Base-by-base conservation (phyloP, 768 basidiomycete genomes). In the Asterophora parasitica region DNA sequence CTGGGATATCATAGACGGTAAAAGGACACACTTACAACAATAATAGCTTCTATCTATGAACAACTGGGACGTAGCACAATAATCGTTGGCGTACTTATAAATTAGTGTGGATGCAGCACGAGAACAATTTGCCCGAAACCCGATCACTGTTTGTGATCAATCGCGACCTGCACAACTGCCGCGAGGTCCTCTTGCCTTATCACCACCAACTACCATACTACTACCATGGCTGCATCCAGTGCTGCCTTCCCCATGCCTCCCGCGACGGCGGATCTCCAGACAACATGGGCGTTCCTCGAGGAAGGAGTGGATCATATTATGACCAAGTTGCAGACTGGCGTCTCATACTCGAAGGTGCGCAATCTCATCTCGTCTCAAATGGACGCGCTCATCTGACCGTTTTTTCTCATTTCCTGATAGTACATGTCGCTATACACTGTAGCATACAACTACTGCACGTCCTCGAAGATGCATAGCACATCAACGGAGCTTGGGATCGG, bases 391-490 rank as follows among this genome's bases (percentile, higher is more conserved):
- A 37, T 40, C 34, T 20, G 33, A 23, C 37, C 28, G 3, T 43
- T 46, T 46, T 46, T 50, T 51, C 42, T 23, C 19, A 23, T 19
- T 56, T 41, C 48, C 30, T 31, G 50, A 30, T 55, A 90, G 76
- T 91, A 92, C 64, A 92, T 87, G 90, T 92, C 85, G 58, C 57
- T 83, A 36, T 82, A 97, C 69, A 95, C 93, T 17, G 90, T 92
- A 44, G 88, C 91, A 7, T 98, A 99, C 76, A 97, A 98, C 72
- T 98, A 95, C 65, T 99, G 96, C 63, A 97, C 91, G 20, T 88
- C 87, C 23, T 88, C 87, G 3, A 85, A 83, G 65, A 86, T 85
- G 83, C 79, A 78, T 58, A 74, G 71, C 34, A 57, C 66, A 7
- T 60, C 70, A 35, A 59, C 68, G 42, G 76, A 76, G 48, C 68